These are phyloP conservation scores for Pseudonectria foliicola DNA, from an alignment of 2,329 filamentous ascomycete genomes.

Conservation along the genomic window DNA sequence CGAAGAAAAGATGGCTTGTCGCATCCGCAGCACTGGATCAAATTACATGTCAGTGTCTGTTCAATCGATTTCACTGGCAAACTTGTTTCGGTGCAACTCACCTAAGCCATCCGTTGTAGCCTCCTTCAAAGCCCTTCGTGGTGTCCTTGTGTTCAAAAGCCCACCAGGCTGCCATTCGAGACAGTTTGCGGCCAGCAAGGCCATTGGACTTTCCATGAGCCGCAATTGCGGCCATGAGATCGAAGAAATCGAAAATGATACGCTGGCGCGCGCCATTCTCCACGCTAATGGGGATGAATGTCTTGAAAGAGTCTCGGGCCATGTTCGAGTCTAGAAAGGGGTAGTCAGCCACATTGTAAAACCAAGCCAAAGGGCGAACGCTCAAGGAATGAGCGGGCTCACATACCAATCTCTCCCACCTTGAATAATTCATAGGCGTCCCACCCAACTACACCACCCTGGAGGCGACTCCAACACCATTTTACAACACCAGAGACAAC, in stretches of 20 bases:
- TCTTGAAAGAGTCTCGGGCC: slow-evolving; percentile 88
- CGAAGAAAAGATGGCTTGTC: slow-evolving; percentile 95
- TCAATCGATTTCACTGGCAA: too few species aligned
- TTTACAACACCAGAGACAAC: slow-evolving; percentile 90
- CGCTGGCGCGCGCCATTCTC: slow-evolving; percentile 77
- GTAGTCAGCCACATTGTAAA: slow-evolving; percentile 10
- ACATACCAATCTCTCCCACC: slow-evolving; percentile 77
- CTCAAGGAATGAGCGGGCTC: slow-evolving; percentile 1
- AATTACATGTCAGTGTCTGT: too few species aligned
- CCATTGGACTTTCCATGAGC: slow-evolving; percentile 92
- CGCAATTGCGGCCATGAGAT: slow-evolving; percentile 81
- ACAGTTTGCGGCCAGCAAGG: slow-evolving; percentile 86
- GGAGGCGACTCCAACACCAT: slow-evolving; percentile 95
- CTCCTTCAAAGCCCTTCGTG: slow-evolving; percentile 87
- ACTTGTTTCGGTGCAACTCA: slow-evolving; percentile 36
- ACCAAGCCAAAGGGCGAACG: neutral
- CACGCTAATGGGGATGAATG: slow-evolving; percentile 90
- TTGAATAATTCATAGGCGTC: slow-evolving; percentile 95
- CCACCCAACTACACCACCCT: slow-evolving; percentile 91
- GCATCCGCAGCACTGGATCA: slow-evolving; percentile 75
- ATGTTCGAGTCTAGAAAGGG: slow-evolving; percentile 70
- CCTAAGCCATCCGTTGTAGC: slow-evolving; percentile 83
- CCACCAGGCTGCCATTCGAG: slow-evolving; percentile 96
- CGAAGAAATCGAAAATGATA: slow-evolving; percentile 96
- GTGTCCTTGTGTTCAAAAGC: slow-evolving; percentile 87